phyloP scores from a whole-genome alignment of 2,329 filamentous ascomycete genomes.

The Xenoacremonium recifei region DNA sequence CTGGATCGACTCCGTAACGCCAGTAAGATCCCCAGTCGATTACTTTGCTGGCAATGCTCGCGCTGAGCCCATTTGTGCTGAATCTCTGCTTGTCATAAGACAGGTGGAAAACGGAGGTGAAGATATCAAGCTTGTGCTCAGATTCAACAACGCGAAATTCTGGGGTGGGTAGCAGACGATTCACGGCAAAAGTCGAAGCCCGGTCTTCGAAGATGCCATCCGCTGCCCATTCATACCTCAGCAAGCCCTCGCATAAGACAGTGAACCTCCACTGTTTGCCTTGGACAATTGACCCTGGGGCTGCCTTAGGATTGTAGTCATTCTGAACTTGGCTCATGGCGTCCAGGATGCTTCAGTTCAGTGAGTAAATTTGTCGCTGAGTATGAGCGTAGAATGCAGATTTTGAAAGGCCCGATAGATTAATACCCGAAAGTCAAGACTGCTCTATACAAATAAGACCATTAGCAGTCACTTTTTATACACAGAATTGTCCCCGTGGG shows the following conservation, averaged over 20 bases:
- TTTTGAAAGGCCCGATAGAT: too few species aligned
- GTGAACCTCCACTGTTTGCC: constrained; percentile 55
- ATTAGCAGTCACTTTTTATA: too few species aligned
- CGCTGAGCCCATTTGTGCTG: constrained; percentile 46
- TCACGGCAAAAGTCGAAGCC: constrained; percentile 60
- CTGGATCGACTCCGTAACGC: constrained; percentile 45
- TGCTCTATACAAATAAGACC: too few species aligned
- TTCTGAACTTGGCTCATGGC: too few species aligned
- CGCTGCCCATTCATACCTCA: constrained; percentile 62
- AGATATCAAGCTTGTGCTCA: constrained; percentile 50
- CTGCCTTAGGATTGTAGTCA: too few species aligned
- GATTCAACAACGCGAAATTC: constrained; percentile 48
- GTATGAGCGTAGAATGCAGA: too few species aligned
- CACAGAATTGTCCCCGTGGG: too few species aligned
- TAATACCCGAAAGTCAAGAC: too few species aligned
- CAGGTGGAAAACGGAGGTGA: constrained; percentile 53
- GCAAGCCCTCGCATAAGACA: constrained; percentile 52
- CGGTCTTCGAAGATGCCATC: constrained; percentile 62
- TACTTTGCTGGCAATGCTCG: constrained; percentile 41
- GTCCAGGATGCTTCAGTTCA: too few species aligned
- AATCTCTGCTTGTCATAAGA: constrained; percentile 59
- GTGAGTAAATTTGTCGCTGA: too few species aligned
- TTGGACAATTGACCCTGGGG: constrained; percentile 13
- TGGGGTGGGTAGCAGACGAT: constrained; percentile 40
- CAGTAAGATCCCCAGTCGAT: constrained; percentile 36